These are phyloP conservation scores for Cercospora sojina DNA, from an alignment of 2,329 filamentous ascomycete species.

Conservation along the genomic window DNA sequence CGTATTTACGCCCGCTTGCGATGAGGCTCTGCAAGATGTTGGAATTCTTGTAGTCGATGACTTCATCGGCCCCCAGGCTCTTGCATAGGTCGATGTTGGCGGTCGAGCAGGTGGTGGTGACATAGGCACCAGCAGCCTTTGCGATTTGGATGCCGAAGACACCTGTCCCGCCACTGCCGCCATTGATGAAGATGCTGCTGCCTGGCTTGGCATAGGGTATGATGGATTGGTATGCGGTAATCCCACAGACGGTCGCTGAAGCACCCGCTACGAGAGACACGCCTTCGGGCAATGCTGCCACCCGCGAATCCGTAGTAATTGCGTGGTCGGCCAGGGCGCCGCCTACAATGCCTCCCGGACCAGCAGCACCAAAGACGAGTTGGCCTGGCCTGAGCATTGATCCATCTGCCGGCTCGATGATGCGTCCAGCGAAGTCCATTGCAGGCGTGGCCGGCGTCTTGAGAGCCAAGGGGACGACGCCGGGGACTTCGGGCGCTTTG, in stretches of 20 bases:
- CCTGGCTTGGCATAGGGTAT: constrained; percentile 40
- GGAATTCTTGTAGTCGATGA: constrained; percentile 58
- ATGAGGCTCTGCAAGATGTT: constrained; percentile 52
- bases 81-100: constrained; percentile 58
- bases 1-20: constrained; percentile 47
- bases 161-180: constrained; percentile 62
- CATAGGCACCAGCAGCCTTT: constrained; percentile 59
- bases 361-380: constrained; percentile 44
- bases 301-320: constrained; percentile 38
- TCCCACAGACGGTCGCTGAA: constrained; percentile 37
- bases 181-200: constrained; percentile 63
- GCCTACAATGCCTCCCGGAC: constrained; percentile 31
- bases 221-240: constrained; percentile 44
- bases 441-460: constrained; percentile 49
- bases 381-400: constrained; percentile 39
- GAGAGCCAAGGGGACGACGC: constrained; percentile 41
- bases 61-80: constrained; percentile 61
- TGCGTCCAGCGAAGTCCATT: constrained; percentile 54
- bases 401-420: constrained; percentile 45
- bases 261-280: constrained; percentile 42
- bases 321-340: constrained; percentile 43
- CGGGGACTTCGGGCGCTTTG: constrained; percentile 57
- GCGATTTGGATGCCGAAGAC: constrained; percentile 63
- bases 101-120: constrained; percentile 60
- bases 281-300: constrained; percentile 46